Percentiles rank a stretch among this genome's conserved stretches.
Evolutionary conservation across 2,329 filamentous ascomycete genomes (phyloP).

Genomic region (Neonectria coccinea): DNA sequence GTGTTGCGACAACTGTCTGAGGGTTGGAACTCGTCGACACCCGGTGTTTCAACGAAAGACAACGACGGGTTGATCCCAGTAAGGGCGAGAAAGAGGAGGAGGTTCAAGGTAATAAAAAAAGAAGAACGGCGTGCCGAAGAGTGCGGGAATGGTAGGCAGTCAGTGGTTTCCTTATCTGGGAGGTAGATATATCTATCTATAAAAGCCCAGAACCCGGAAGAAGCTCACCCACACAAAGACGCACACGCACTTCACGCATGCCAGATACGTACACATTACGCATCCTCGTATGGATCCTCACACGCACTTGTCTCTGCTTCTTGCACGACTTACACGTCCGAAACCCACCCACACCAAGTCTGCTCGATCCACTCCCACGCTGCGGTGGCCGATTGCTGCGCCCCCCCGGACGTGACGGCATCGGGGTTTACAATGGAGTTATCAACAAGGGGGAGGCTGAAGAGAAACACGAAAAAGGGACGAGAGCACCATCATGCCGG

Average conservation of each 20-base stretch:
- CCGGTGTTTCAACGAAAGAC: neutral
- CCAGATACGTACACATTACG: neutral
- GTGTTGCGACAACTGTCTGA: neutral
- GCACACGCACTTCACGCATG: conserved; percentile 1
- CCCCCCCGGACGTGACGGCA: conserved; percentile 6
- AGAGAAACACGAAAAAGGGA: neutral
- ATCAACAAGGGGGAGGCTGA: neutral
- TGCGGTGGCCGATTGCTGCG: conserved; percentile 12
- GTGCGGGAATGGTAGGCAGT: neutral
- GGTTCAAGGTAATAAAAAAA: neutral
- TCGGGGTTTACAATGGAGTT: conserved; percentile 1
- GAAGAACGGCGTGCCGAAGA: neutral
- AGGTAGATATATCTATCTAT: neutral
- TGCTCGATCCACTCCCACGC: conserved; percentile 6
- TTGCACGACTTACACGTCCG: conserved; percentile 4
- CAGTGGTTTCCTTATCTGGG: conserved; percentile 8
- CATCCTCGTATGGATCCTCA: conserved; percentile 6
- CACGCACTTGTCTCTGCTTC: neutral
- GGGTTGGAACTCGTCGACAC: neutral
- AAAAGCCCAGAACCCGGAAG: neutral
- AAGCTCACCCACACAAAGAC: neutral
- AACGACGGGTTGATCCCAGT: neutral
- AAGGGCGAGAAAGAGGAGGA: neutral
- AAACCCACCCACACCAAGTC: neutral
- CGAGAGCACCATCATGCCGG: neutral